Evolutionary conservation across 441 rosid genomes (phyloP).

Genomic region (Melastoma candidum): DNA sequence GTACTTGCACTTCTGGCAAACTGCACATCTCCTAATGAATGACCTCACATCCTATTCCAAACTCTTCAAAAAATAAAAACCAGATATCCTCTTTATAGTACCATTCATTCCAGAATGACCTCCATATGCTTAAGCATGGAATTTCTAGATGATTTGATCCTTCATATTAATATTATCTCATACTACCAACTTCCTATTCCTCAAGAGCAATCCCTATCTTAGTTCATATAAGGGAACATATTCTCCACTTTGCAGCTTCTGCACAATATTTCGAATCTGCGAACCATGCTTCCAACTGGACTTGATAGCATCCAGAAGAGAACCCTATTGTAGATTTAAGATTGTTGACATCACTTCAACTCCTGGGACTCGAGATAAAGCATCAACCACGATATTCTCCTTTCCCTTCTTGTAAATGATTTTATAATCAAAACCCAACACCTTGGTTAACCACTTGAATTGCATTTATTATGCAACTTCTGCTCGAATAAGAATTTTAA

Average conservation of each 20-base stretch:
- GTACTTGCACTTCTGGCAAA: background rate
- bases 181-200: background rate
- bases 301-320: no score
- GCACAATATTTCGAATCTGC: no score
- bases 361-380: background rate
- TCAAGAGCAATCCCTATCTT: no score
- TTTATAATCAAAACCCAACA: background rate
- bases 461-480: background rate
- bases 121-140: background rate
- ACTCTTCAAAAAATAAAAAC: background rate
- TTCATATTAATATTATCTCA: no score
- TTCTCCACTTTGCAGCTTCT: no score
- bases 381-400: background rate
- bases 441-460: background rate
- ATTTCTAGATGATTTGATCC: background rate
- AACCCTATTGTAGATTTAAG: no score
- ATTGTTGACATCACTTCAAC: no score
- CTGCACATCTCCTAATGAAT: background rate
- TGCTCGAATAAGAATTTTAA: background rate
- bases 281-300: no score
- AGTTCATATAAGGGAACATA: no score
- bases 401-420: background rate
- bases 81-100: background rate
- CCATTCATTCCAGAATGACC: background rate
- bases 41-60: background rate